Conservation (phyloP, 2,329 filamentous ascomycete genomes). For the Elsinoe australis region DNA sequence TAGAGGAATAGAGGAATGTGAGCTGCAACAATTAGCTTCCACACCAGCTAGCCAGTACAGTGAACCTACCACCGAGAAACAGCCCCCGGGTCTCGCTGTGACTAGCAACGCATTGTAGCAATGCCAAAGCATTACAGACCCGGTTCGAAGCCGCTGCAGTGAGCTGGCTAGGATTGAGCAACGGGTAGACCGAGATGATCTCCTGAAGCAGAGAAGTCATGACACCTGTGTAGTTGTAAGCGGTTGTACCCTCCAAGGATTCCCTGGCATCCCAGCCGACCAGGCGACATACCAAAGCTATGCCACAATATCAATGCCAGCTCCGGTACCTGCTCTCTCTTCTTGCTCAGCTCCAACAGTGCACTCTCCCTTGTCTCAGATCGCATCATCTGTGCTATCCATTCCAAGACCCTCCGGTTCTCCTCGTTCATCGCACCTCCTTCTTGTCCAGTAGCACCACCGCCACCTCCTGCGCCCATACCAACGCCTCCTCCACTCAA, state of each 20-base stretch:
- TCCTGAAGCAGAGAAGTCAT: constrained; percentile 97
- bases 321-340: constrained; percentile 95
- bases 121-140: constrained; percentile 91
- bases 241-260: too few species aligned
- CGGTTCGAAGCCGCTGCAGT: constrained; percentile 96
- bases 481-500: constrained; percentile 4
- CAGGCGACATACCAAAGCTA: constrained; percentile 68
- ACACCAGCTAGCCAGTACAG: constrained; percentile 3
- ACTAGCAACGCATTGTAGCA: constrained; percentile 93
- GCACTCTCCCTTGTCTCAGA: constrained; percentile 82
- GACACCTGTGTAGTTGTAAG: constrained; percentile 58
- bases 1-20: constrained; percentile 98
- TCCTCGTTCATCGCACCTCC: constrained; percentile 55
- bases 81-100: constrained; percentile 93
- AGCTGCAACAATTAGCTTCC: constrained; percentile 45
- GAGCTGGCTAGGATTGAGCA: constrained; percentile 92
- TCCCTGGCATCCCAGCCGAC: not conserved
- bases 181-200: constrained; percentile 96
- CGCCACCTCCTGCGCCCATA: constrained; percentile 25
- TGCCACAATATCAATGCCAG: constrained; percentile 95
- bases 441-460: constrained; percentile 8
- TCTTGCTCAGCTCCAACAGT: constrained; percentile 93
- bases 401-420: constrained; percentile 83
- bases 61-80: constrained; percentile 73
- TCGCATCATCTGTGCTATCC: constrained; percentile 85